Evolutionary conservation across 257 asterid genomes (phyloP).

Genomic region (Primulina tabacum): DNA sequence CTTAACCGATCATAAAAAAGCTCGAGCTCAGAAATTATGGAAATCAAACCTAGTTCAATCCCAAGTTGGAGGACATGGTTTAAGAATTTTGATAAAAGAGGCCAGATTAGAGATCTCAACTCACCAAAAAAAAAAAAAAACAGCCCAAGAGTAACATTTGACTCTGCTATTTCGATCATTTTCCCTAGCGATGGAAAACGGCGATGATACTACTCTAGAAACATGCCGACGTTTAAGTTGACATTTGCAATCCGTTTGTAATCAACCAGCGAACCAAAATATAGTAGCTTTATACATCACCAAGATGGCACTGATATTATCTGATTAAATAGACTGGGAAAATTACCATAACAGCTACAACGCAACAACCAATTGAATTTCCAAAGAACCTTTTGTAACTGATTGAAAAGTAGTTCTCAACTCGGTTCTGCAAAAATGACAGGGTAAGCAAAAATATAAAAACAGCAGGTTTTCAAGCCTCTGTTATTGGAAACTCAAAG

Average conservation of each 20-base stretch:
- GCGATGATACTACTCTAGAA: neutral
- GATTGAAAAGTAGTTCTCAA: neutral
- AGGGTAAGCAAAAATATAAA: neutral
- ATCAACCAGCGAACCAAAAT: neutral
- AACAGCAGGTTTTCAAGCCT: slow-evolving; percentile 27
- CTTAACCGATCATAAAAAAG: too few species aligned
- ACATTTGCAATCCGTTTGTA: neutral
- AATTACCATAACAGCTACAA: neutral
- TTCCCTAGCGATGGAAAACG: too few species aligned
- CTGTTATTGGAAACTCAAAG: slow-evolving; percentile 41
- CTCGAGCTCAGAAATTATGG: neutral
- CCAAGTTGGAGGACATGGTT: neutral
- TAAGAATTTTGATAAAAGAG: neutral
- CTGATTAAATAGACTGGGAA: neutral
- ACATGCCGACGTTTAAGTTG: neutral
- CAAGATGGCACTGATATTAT: neutral
- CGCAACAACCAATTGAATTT: neutral
- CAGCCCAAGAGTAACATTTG: too few species aligned
- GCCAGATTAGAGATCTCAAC: neutral
- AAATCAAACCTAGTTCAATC: neutral
- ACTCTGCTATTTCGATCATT: too few species aligned
- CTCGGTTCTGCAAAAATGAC: neutral
- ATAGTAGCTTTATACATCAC: neutral
- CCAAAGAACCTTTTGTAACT: neutral
- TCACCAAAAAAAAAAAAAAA: too few species aligned